Percentiles rank a stretch among this genome's conserved stretches.
These are phyloP conservation scores for Penicillium fuscoglaucum DNA, from an alignment of 2,329 filamentous ascomycete species.

Conservation along the genomic window DNA sequence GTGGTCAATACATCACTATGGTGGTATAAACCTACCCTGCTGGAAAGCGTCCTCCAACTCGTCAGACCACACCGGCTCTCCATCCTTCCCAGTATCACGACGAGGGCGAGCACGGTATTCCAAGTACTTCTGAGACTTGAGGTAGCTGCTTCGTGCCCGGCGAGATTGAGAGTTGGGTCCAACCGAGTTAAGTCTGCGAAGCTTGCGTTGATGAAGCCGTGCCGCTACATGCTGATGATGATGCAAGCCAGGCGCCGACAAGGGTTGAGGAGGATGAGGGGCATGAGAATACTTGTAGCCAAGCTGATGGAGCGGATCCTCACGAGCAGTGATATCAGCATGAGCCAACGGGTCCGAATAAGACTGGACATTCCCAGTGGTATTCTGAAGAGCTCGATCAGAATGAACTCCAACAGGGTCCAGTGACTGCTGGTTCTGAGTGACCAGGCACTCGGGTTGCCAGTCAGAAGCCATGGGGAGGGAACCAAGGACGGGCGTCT, in stretches of 20 bases:
- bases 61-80: conserved; percentile 49
- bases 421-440: conserved; percentile 40
- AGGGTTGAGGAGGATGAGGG: conserved; percentile 29
- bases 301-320: conserved; percentile 39
- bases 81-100: conserved; percentile 46
- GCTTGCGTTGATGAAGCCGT: conserved; percentile 37
- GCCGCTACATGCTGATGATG: conserved; percentile 31
- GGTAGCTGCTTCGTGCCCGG: conserved; percentile 35
- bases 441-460: conserved; percentile 42
- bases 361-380: conserved; percentile 47
- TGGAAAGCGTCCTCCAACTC: conserved; percentile 51
- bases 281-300: conserved; percentile 40
- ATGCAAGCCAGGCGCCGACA: conserved; percentile 28
- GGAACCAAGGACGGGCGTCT: conserved; percentile 36
- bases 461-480: conserved; percentile 43
- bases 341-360: conserved; percentile 38
- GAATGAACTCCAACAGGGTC: conserved; percentile 38
- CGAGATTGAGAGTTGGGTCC: conserved; percentile 31
- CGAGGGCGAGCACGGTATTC: conserved; percentile 47
- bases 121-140: conserved; percentile 47
- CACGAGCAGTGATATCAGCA: conserved; percentile 30
- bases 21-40: conserved; percentile 39
- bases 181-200: conserved; percentile 39
- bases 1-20: background rate
- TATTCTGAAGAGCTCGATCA: conserved; percentile 43